A percentile compares a stretch with the other conserved stretches of the same genome.
These are phyloP conservation scores for Aspergillus sp. DNA, from an alignment of 2,329 filamentous ascomycete species.

Conservation along the genomic window DNA sequence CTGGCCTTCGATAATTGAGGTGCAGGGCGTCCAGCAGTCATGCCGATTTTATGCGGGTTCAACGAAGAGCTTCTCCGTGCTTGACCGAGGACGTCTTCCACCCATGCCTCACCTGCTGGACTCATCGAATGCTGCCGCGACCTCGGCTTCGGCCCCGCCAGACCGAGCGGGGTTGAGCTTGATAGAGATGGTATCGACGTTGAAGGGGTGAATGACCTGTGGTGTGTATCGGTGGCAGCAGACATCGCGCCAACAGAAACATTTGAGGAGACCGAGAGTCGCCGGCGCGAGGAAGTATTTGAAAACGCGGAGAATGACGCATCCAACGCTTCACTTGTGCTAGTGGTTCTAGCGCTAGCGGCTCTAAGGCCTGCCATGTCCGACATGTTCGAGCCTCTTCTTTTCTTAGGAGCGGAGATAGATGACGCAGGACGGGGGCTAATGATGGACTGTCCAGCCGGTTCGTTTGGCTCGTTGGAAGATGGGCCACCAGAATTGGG, in stretches of 20 bases:
- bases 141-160: slow-evolving; percentile 36
- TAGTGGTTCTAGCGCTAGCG: slow-evolving; percentile 17
- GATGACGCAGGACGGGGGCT: slow-evolving; percentile 30
- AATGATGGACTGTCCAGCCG: slow-evolving; percentile 28
- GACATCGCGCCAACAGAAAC: slow-evolving; percentile 25
- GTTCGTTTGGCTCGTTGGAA: slow-evolving; percentile 20
- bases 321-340: slow-evolving; percentile 19
- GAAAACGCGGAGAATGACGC: slow-evolving; percentile 21
- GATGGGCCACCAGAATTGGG: slow-evolving; percentile 23
- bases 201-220: slow-evolving; percentile 15
- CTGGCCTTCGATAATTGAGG: slow-evolving; percentile 13
- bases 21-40: slow-evolving; percentile 5
- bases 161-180: slow-evolving; percentile 33
- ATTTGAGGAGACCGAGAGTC: slow-evolving; percentile 31
- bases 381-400: slow-evolving; percentile 28
- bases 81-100: slow-evolving; percentile 37
- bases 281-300: slow-evolving; percentile 19
- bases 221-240: slow-evolving; percentile 16
- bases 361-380: slow-evolving; percentile 19
- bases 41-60: slow-evolving; percentile 18
- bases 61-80: slow-evolving; percentile 30
- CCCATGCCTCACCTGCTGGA: slow-evolving; percentile 39
- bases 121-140: slow-evolving; percentile 33
- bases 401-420: slow-evolving; percentile 29
- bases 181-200: slow-evolving; percentile 14